phyloP scores from a whole-genome alignment of 2,329 filamentous ascomycete species.

The Monosporascus sp. region DNA sequence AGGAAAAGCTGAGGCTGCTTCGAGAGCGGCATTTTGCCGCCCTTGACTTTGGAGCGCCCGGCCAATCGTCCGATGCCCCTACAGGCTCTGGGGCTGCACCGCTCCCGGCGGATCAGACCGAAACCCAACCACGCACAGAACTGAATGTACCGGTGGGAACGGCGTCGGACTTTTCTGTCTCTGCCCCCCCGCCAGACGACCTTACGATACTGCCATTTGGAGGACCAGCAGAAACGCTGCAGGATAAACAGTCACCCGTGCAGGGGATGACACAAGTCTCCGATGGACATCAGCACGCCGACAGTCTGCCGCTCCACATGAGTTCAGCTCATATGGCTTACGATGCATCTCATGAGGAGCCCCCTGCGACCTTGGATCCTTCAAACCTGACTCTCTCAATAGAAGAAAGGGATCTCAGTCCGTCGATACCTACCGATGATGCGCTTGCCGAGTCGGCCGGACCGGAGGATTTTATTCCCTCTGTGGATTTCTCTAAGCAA shows the following conservation, averaged over 20 bases:
- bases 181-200: neutral
- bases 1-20: slow-evolving; percentile 19
- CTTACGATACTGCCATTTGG: neutral
- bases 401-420: slow-evolving; percentile 21
- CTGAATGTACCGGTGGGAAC: neutral
- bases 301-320: slow-evolving; percentile 1
- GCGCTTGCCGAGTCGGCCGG: slow-evolving; percentile 7
- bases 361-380: slow-evolving; percentile 24
- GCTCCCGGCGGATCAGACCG: neutral
- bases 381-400: slow-evolving; percentile 26
- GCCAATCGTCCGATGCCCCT: neutral
- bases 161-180: slow-evolving; percentile 2
- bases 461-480: slow-evolving; percentile 6
- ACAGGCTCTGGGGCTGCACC: neutral
- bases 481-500: neutral
- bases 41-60: neutral
- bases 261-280: neutral
- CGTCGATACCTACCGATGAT: slow-evolving; percentile 22
- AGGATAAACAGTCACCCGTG: neutral
- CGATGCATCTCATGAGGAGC: slow-evolving; percentile 16
- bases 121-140: neutral
- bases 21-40: slow-evolving; percentile 16
- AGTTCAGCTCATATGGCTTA: slow-evolving; percentile 7
- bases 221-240: neutral
- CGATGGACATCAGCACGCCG: neutral